Evolutionary conservation across 805 yeast species (phyloP), one percentile per base, ranked within the genome.

Genomic region (Myxozyma neglecta): DNA sequence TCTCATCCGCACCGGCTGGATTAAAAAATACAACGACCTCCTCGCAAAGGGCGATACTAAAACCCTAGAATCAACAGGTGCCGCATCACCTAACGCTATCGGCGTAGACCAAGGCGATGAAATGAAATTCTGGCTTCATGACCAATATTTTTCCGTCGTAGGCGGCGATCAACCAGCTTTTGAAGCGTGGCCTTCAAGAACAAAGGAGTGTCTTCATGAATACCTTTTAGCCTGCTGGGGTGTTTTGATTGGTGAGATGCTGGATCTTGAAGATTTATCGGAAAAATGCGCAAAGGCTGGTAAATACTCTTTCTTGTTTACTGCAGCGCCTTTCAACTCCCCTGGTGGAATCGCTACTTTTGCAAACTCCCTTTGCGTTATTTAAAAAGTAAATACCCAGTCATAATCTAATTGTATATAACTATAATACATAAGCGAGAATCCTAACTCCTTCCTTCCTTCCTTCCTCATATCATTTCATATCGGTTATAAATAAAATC

Each of bases 321-420:
- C 74, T 11, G 65, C 70, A 35, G 75, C 72, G 14, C 77, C 77
- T 24, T 65, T 72, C 57, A 73, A 75, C 48, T 70, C 71, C 7
- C 69, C 69, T 6, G 76, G 77, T 13, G 77, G 77, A 32, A 75
- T 75, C 2, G 72, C 77, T 14, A 68, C 76, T 11, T 66, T 73
- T 8, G 75, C 77, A 1, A 81, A 83, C 67, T 82, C 85, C 1
- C 81, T 81, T 10, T 83, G 81, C 18, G 67, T 71, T 29, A 60
- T 71, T 45, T 71, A 59, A 44, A 6, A 32, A n/a, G 18, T 43
- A 11, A 6, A 24, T 13, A 35, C 16, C 32, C 4, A 11, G 7
- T 48, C n/a, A 37, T 40, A 14, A 18, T 39, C 10, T 13, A 9
- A 36, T 6, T 52, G 42, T 18, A 52, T 53, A 53, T 37, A 49